Evolutionary conservation across 1,284 basidiomycete species (phyloP).

Genomic region (Tetrapyrgos nigripes): DNA sequence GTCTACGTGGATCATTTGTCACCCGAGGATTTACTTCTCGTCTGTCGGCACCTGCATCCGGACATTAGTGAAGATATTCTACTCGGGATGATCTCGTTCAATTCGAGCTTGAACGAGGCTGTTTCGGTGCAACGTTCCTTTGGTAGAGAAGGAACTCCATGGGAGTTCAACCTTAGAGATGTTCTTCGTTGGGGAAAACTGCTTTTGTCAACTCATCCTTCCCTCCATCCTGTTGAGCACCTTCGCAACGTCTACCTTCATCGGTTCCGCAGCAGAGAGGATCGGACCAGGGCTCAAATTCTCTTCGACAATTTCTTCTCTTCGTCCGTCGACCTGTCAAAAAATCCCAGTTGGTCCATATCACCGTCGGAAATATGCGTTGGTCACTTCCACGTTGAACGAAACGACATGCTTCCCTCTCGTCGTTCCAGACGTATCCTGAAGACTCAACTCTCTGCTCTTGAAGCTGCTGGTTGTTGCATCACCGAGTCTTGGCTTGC

Average conservation of each 20-base stretch:
- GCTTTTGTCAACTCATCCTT: constrained; percentile 41
- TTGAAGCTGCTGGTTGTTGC: constrained; percentile 83
- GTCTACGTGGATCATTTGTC: constrained; percentile 93
- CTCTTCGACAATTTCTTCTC: constrained; percentile 74
- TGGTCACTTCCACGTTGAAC: constrained; percentile 67
- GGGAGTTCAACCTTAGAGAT: constrained; percentile 99
- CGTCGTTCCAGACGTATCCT: constrained; percentile 57
- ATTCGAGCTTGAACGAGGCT: constrained; percentile 74
- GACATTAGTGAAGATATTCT: constrained; percentile 61
- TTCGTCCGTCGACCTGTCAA: constrained; percentile 33
- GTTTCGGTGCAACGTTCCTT: constrained; percentile 75
- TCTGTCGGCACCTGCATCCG: constrained; percentile 83
- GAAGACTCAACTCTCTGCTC: constrained; percentile 67
- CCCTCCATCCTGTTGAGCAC: constrained; percentile 64
- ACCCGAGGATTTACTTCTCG: constrained; percentile 78
- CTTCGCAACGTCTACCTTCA: constrained; percentile 82
- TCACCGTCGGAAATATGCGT: constrained; percentile 66
- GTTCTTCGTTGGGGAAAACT: constrained; percentile 89
- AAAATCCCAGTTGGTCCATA: constrained; percentile 58
- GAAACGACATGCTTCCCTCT: constrained; percentile 49
- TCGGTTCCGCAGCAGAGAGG: constrained; percentile 81
- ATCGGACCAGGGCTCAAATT: constrained; percentile 64
- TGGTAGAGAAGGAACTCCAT: constrained; percentile 88
- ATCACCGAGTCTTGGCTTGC: constrained; percentile 86
- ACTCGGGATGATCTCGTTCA: constrained; percentile 87